Evolutionary conservation across 345 rosid species (phyloP).

Genomic region (Kernera saxatilis): DNA sequence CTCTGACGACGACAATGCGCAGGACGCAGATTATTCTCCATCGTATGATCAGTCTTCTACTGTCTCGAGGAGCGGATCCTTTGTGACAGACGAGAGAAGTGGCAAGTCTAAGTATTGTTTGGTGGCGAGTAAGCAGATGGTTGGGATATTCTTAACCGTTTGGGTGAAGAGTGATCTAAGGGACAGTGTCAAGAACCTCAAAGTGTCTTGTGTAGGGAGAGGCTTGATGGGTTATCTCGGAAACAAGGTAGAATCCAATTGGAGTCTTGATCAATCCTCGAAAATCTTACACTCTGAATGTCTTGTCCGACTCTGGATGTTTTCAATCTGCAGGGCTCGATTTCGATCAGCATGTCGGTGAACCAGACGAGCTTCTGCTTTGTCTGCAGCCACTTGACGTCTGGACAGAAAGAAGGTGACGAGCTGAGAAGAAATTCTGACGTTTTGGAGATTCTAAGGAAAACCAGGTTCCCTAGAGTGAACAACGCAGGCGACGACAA

Average conservation of each 20-base stretch:
- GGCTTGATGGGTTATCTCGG: constrained; percentile 99
- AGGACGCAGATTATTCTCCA: constrained; percentile 63
- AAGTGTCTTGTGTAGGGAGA: constrained; percentile 97
- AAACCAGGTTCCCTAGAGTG: constrained; percentile 91
- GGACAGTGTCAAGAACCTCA: constrained; percentile 66
- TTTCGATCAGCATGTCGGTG: constrained; percentile 92
- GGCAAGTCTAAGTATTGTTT: constrained; percentile 68
- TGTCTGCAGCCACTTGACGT: constrained; percentile 90
- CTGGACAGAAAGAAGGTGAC: constrained; percentile 98
- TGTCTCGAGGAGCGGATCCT: constrained; percentile 40
- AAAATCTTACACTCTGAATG: background rate
- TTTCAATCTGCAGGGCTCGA: constrained; percentile 72
- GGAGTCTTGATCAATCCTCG: background rate
- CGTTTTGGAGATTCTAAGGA: constrained; percentile 92
- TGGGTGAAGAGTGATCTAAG: constrained; percentile 89
- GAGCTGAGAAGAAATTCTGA: constrained; percentile 91
- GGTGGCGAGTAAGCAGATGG: constrained; percentile 98
- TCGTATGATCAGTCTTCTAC: constrained; percentile 45
- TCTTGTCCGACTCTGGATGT: background rate
- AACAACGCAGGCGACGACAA: constrained; percentile 52
- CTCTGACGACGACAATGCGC: constrained; percentile 79
- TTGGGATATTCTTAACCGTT: constrained; percentile 85
- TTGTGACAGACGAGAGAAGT: constrained; percentile 46
- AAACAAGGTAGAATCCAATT: constrained; percentile 61
- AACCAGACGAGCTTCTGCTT: constrained; percentile 97